A percentile compares a stretch with the other conserved stretches of the same genome.
These are phyloP conservation scores for Elsinoe batatas DNA, from an alignment of 2,329 filamentous ascomycete species.

Conservation along the genomic window DNA sequence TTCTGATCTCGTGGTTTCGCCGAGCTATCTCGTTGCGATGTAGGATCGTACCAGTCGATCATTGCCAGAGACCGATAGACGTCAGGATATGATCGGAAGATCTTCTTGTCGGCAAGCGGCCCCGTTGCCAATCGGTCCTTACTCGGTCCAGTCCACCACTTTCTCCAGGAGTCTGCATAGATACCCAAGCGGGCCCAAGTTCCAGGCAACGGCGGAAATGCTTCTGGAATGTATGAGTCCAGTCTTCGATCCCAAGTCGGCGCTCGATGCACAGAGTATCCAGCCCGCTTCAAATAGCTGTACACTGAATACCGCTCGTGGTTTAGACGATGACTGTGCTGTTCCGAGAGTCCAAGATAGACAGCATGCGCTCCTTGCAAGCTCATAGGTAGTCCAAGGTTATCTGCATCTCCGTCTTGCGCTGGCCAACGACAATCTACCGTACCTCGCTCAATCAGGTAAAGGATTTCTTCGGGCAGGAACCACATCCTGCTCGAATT, in stretches of 20 bases:
- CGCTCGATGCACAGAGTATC: slow-evolving; percentile 71
- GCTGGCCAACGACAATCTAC: slow-evolving; percentile 77
- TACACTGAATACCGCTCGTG: slow-evolving; percentile 85
- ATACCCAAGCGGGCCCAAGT: slow-evolving; percentile 11
- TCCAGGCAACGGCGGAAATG: slow-evolving; percentile 19
- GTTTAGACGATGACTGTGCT: slow-evolving; percentile 40
- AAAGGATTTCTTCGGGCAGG: slow-evolving; percentile 83
- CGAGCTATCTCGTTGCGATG: slow-evolving; percentile 20
- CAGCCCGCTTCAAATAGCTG: slow-evolving; percentile 67
- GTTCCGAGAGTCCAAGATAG: slow-evolving; percentile 61
- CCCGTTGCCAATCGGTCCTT: slow-evolving; percentile 12
- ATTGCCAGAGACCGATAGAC: slow-evolving; percentile 70
- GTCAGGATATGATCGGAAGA: slow-evolving; percentile 29
- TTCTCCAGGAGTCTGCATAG: slow-evolving; percentile 1
- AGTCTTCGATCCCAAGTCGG: slow-evolving; percentile 33
- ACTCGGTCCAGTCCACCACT: background rate
- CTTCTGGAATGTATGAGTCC: slow-evolving; percentile 18
- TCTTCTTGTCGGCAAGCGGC: slow-evolving; percentile 10
- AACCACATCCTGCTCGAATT: slow-evolving; percentile 53
- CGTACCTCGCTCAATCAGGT: slow-evolving; percentile 76
- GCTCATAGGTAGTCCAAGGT: slow-evolving; percentile 70
- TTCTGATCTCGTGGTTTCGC: slow-evolving; percentile 34
- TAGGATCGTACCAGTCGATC: slow-evolving; percentile 60
- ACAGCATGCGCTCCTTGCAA: slow-evolving; percentile 83
- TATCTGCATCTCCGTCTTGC: slow-evolving; percentile 30